Evolutionary conservation across 169 alveolate genomes (phyloP), one percentile per base, ranked within the genome.

Genomic region (Plasmodium knowlesi): DNA sequence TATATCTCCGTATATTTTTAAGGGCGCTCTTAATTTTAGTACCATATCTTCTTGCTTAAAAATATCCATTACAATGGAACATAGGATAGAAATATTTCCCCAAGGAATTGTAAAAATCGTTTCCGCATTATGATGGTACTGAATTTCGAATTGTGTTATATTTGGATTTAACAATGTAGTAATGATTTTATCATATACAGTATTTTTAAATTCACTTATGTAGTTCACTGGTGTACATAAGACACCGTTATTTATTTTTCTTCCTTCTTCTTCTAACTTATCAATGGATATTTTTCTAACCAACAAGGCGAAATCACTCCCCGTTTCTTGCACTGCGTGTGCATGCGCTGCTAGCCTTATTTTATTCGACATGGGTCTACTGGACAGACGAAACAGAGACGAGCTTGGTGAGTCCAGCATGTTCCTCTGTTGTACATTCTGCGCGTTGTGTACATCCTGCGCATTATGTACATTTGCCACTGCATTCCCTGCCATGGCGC

Each of bases 1-100:
- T 88, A 99, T 98, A 95, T 99, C 99, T 34, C 99, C 99, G 93
- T 98, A 99, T 32, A 99, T 98, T 93, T 98, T 98, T 37, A 98
- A 98, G 5, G 99, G 99, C 5, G 99, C 99, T 61, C 99, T 97
- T 14, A 99, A 97, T 76, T 98, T 97, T 72, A 99, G 96, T 39
- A 99, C 99, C 99, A 99, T 99, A 34, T 99, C 99, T 94, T 99
- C 99, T 53, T 96, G 98, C 92, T 98, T 98, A 10, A 98, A 95
- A 6, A 98, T 96, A 41, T 96, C 95, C 95, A 96, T 84, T 32
- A 85, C 93, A 5, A 84, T 91, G 30, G 95, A 95, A 74, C 98
- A 97, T 67, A 97, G 84, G 28, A 95, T 95, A 61, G 96, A 93
- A 5, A 97, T 96, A 81, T 97, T 97, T 6, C 95, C 94, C 97